A percentile compares a stretch with the other conserved stretches of the same genome.
Conservation (phyloP, 208 protist species). For the Crithidia fasciculata region DNA sequence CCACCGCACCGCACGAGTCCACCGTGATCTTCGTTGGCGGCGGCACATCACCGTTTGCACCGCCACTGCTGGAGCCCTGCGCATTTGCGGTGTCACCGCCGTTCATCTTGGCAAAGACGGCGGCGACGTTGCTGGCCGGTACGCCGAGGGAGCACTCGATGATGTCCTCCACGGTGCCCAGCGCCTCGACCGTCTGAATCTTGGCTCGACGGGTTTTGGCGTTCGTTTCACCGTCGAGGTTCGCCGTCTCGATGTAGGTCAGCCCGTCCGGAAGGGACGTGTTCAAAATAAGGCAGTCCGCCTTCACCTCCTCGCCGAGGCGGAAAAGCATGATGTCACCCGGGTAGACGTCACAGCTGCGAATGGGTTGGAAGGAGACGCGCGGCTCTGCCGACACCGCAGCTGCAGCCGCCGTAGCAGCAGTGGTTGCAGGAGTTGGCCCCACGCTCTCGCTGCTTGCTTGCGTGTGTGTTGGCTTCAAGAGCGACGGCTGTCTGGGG, state of each 20-base stretch:
- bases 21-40: slow-evolving; percentile 2
- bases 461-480: neutral
- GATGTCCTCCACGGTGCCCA: slow-evolving; percentile 81
- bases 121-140: slow-evolving; percentile 15
- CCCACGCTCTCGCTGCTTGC: neutral
- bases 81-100: slow-evolving; percentile 9
- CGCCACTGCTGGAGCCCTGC: neutral
- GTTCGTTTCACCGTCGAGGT: slow-evolving; percentile 94
- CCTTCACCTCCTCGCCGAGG: slow-evolving; percentile 72
- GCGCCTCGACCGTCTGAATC: slow-evolving; percentile 56
- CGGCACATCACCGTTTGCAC: neutral
- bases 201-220: slow-evolving; percentile 83
- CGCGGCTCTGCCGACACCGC: neutral
- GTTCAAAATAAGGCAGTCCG: slow-evolving; percentile 87
- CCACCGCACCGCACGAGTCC: slow-evolving; percentile 20
- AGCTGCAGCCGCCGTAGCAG: neutral
- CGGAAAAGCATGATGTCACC: slow-evolving; percentile 84
- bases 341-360: slow-evolving; percentile 71
- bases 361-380: slow-evolving; percentile 45
- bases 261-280: slow-evolving; percentile 77
- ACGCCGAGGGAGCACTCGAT: slow-evolving; percentile 45
- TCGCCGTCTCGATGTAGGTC: slow-evolving; percentile 89
- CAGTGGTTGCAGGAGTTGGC: neutral
- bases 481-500: neutral
- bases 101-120: slow-evolving; percentile 26